Evolutionary conservation across 139 green algal genomes (phyloP).

Genomic region (Pleodorina starrii): DNA sequence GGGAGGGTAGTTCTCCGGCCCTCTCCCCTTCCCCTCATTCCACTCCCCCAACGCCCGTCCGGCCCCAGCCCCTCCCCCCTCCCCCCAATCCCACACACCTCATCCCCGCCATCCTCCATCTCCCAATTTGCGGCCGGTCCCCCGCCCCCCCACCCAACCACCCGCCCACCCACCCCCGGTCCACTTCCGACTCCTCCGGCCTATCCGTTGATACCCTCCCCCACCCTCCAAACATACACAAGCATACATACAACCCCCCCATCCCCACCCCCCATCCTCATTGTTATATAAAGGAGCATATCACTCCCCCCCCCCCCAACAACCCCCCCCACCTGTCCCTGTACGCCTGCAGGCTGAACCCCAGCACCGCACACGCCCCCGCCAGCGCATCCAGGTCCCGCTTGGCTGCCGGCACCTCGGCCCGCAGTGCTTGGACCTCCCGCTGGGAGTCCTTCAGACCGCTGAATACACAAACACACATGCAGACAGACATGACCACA

Average conservation of each 20-base stretch:
- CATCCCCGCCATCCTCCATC: no score
- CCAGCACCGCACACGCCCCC: constrained; percentile 13
- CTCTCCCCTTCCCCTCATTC: no score
- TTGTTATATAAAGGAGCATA: no score
- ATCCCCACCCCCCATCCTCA: neutral
- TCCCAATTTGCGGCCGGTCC: no score
- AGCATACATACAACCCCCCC: neutral
- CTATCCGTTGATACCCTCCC: no score
- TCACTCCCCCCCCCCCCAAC: neutral
- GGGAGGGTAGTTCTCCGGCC: neutral
- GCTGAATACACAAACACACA: no score
- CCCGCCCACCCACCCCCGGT: neutral
- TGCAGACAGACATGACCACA: no score
- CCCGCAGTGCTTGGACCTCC: constrained; percentile 12
- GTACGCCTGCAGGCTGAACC: constrained; percentile 35
- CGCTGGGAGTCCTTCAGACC: neutral
- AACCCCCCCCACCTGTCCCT: constrained; percentile 28
- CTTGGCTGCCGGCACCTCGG: neutral
- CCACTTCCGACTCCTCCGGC: no score
- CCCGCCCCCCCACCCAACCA: neutral
- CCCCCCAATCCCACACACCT: no score
- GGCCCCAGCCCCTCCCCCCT: no score
- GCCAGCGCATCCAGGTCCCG: constrained; percentile 26
- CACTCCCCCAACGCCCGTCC: no score
- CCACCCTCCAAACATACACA: neutral